Percentiles rank a stretch among this genome's conserved stretches.
Evolutionary conservation across 148 eudicot genomes (phyloP).

Genomic region (Rhododendron kiyosumense): DNA sequence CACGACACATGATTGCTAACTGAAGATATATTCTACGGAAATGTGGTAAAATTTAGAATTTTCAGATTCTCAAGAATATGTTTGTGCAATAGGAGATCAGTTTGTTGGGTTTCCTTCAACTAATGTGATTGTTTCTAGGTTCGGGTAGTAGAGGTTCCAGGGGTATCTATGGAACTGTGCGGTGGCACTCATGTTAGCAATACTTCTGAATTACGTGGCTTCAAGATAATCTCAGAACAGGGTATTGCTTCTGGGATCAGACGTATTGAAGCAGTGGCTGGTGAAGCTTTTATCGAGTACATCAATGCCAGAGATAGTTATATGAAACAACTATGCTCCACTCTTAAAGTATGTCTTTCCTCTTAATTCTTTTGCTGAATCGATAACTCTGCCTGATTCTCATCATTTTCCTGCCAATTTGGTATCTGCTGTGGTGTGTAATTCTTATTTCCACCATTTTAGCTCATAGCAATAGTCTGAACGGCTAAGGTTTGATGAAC

Average conservation of each 20-base stretch:
- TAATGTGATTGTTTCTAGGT: slow-evolving; percentile 43
- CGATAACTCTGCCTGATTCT: not conserved
- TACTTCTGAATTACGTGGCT: slow-evolving; percentile 93
- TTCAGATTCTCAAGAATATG: not conserved
- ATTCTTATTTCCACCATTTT: not conserved
- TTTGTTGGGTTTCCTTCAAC: not conserved
- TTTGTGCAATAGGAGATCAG: not conserved
- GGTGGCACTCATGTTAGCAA: slow-evolving; percentile 95
- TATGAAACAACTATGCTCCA: slow-evolving; percentile 87
- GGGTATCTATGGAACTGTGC: slow-evolving; percentile 95
- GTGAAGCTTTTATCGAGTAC: slow-evolving; percentile 90
- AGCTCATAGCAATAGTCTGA: not conserved
- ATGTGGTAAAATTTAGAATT: not conserved
- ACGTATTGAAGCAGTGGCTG: slow-evolving; percentile 99
- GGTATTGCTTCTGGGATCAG: slow-evolving; percentile 92
- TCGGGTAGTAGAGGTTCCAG: slow-evolving; percentile 97
- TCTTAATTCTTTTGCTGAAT: not conserved
- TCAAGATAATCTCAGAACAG: slow-evolving; percentile 89
- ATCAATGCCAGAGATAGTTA: slow-evolving; percentile 69
- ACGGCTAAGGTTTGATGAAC: not conserved
- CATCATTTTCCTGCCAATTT: not conserved
- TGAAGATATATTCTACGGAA: not conserved
- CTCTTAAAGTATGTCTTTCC: slow-evolving; percentile 65
- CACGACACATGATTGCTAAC: not conserved
- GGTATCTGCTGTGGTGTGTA: not conserved